These are phyloP conservation scores for Viridothelium virens DNA, from an alignment of 495 filamentous ascomycete species.

Conservation along the genomic window DNA sequence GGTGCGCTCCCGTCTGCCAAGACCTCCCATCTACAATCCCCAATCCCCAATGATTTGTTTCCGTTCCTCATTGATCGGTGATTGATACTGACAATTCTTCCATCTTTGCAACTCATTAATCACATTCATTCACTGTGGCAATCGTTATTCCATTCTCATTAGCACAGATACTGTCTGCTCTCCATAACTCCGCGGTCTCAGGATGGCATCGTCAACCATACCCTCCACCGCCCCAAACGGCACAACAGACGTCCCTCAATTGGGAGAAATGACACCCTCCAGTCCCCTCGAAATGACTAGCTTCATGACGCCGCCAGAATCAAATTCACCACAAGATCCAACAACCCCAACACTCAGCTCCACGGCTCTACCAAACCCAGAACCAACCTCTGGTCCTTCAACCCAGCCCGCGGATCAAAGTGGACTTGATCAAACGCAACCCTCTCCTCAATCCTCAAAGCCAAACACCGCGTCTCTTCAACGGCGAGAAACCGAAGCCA, in stretches of 20 bases:
- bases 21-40: neutral
- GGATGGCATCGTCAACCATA: neutral
- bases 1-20: neutral
- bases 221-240: neutral
- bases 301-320: constrained; percentile 7
- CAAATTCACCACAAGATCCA: constrained; percentile 3
- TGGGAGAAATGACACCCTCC: constrained; percentile 10
- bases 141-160: constrained; percentile 1
- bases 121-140: constrained; percentile 6
- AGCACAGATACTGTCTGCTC: neutral
- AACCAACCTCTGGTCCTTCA: neutral
- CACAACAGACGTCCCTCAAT: neutral
- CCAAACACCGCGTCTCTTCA: constrained; percentile 18
- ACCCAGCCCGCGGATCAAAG: neutral
- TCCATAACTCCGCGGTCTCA: neutral
- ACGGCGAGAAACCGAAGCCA: constrained; percentile 31
- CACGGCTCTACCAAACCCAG: neutral
- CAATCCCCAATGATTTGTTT: neutral
- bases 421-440: neutral
- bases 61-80: neutral
- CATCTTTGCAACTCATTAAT: constrained; percentile 2
- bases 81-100: neutral
- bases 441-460: neutral
- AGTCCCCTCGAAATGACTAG: constrained; percentile 6
- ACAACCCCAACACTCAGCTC: neutral